Evolutionary conservation across 768 basidiomycete species (phyloP), one percentile per base, ranked within the genome.

Genomic region (Mycena galopus): DNA sequence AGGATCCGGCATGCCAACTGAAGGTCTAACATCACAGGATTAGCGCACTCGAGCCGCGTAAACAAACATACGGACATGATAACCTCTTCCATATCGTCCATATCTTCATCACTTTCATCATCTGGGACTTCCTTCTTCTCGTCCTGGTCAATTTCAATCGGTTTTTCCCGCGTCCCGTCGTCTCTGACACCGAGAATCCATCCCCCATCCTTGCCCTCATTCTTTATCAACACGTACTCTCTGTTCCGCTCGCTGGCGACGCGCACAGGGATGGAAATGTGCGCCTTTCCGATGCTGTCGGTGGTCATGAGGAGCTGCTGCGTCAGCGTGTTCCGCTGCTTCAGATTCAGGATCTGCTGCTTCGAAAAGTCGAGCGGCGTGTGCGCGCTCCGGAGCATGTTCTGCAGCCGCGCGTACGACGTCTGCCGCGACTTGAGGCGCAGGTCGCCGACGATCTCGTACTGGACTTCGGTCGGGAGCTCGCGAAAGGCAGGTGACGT

Each of bases 391-490:
- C 85, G 87, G 23, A 97, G 85, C 98, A 99, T 99, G 67, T 92
- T 92, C 77, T 98, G 94, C 55, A 99, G 84, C 4, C 98, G 94
- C 35, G 91, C 91, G 83, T 97, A 93, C 11, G 96, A 97, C 16
- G 95, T 97, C 82, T 98, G 97, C 4, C 98, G 89, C 1, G 97
- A 98, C 81, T 96, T 96, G 67, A 98, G 86, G 4, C 98, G 91
- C 58, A 99, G 86, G 84, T 99, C 98, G 64, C 97, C 97, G 37
- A 99, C 92, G 75, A 99, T 97, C 84, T 99, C 98, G 82, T 99
- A 99, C 77, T 99, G 96, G 25, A 98, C 91, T 80, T 99, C 97
- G 0, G 96, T 97, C 3, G 98, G 97, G 3, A 99, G 89, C 73
- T 95, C 94, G 27, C 92, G 90, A 80, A 99, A 99, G 23, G 92